Percentiles rank a stretch among this genome's conserved stretches.
phyloP scores from a whole-genome alignment of 2,329 filamentous ascomycete species.

The Colletotrichum euphorbiae region DNA sequence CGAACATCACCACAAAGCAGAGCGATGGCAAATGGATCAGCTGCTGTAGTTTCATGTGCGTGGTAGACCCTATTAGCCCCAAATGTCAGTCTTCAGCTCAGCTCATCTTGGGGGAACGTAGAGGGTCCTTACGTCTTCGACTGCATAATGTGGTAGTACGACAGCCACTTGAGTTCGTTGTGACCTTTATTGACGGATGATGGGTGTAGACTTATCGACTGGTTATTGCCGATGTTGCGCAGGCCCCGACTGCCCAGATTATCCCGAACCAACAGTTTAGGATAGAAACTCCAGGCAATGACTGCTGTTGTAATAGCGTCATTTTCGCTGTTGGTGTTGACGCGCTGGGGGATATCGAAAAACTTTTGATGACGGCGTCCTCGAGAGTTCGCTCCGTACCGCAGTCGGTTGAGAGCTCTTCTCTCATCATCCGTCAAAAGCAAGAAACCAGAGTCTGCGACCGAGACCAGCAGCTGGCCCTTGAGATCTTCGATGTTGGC shows the following conservation, averaged over 20 bases:
- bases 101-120: neutral
- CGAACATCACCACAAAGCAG: conserved; percentile 90
- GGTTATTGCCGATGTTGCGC: conserved; percentile 93
- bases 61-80: conserved; percentile 77
- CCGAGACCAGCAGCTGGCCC: conserved; percentile 84
- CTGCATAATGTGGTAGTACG: conserved; percentile 98
- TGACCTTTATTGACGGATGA: conserved; percentile 87
- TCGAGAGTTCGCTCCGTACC: conserved; percentile 64
- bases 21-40: conserved; percentile 84
- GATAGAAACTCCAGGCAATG: conserved; percentile 95
- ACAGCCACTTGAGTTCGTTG: conserved; percentile 80
- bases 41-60: conserved; percentile 87
- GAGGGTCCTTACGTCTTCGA: conserved; percentile 73
- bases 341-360: conserved; percentile 82
- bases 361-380: conserved; percentile 77
- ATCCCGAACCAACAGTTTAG: conserved; percentile 87
- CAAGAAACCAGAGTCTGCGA: conserved; percentile 88
- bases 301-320: conserved; percentile 84
- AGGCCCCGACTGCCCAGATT: conserved; percentile 77
- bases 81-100: conserved; percentile 42
- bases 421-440: conserved; percentile 80
- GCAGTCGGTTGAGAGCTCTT: conserved; percentile 73
- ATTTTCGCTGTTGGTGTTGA: conserved; percentile 82
- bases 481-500: conserved; percentile 96
- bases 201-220: conserved; percentile 86